phyloP scores from a whole-genome alignment of 352 stramenopile genomes.

The Phytopythium litorale region DNA sequence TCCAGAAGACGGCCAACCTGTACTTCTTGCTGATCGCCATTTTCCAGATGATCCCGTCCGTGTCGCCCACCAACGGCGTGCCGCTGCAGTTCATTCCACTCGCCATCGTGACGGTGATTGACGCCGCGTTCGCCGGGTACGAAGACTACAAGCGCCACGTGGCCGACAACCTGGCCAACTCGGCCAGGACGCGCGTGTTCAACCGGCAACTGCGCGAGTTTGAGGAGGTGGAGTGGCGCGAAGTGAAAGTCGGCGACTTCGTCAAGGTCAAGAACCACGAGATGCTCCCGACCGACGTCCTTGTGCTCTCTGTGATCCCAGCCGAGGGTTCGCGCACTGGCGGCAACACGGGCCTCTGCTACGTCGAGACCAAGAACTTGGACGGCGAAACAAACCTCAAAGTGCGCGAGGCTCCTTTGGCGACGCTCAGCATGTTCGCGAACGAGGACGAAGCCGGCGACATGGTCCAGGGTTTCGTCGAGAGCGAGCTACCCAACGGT shows the following conservation, averaged over 20 bases:
- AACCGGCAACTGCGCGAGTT: slow-evolving; percentile 81
- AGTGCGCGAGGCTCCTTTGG: slow-evolving; percentile 59
- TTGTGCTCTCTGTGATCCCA: slow-evolving; percentile 75
- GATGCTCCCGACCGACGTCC: slow-evolving; percentile 71
- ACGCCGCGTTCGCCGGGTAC: slow-evolving; percentile 77
- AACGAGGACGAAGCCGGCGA: slow-evolving; percentile 65
- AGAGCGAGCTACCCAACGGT: slow-evolving; percentile 76
- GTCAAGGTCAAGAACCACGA: slow-evolving; percentile 84
- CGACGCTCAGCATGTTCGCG: slow-evolving; percentile 61
- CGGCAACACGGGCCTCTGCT: slow-evolving; percentile 75
- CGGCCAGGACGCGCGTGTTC: slow-evolving; percentile 55
- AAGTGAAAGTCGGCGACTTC: slow-evolving; percentile 78
- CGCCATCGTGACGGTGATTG: slow-evolving; percentile 78
- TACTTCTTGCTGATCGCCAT: slow-evolving; percentile 89
- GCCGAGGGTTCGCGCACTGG: slow-evolving; percentile 50
- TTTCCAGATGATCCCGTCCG: slow-evolving; percentile 82
- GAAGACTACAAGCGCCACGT: slow-evolving; percentile 85
- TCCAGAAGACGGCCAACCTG: slow-evolving; percentile 86
- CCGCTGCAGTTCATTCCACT: slow-evolving; percentile 83
- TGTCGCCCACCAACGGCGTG: slow-evolving; percentile 77
- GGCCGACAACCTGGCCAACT: slow-evolving; percentile 73
- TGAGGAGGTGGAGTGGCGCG: slow-evolving; percentile 79
- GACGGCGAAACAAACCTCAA: slow-evolving; percentile 89
- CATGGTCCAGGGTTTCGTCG: slow-evolving; percentile 61
- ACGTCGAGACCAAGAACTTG: slow-evolving; percentile 89